These are phyloP conservation scores for Amanita polypyramis DNA, from an alignment of 768 basidiomycete genomes.

Conservation along the genomic window DNA sequence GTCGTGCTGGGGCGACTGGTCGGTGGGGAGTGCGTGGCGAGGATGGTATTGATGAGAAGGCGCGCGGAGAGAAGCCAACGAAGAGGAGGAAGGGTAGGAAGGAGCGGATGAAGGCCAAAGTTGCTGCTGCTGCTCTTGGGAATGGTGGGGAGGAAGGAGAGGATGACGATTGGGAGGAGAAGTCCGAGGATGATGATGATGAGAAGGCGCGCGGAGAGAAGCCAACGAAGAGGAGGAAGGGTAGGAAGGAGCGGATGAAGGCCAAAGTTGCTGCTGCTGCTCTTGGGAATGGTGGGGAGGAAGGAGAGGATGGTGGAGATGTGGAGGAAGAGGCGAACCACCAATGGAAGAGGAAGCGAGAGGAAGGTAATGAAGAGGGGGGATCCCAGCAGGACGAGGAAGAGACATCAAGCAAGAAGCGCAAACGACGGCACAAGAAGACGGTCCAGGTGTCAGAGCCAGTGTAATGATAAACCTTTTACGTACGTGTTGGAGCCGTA, in stretches of 20 bases:
- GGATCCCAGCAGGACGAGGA: background rate
- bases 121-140: slow-evolving; percentile 14
- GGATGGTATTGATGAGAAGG: slow-evolving; percentile 13
- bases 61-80: slow-evolving; percentile 16
- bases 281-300: slow-evolving; percentile 12
- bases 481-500: too few species aligned
- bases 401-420: background rate
- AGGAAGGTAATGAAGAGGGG: slow-evolving; percentile 9
- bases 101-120: slow-evolving; percentile 47
- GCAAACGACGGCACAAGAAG: slow-evolving; percentile 2
- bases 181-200: slow-evolving; percentile 12
- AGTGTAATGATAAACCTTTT: too few species aligned
- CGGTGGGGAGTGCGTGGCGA: slow-evolving; percentile 14
- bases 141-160: slow-evolving; percentile 12
- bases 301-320: slow-evolving; percentile 12
- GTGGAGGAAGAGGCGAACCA: background rate
- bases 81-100: slow-evolving; percentile 69
- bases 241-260: slow-evolving; percentile 59
- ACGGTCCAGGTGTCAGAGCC: too few species aligned
- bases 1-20: slow-evolving; percentile 10
- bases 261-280: slow-evolving; percentile 26
- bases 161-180: slow-evolving; percentile 17
- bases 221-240: slow-evolving; percentile 50
- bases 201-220: slow-evolving; percentile 13
- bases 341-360: slow-evolving; percentile 17